Percentiles rank a stretch among this genome's conserved stretches.
Evolutionary conservation across 306 rosid genomes (phyloP).

Genomic region (Cucumis cinereus): DNA sequence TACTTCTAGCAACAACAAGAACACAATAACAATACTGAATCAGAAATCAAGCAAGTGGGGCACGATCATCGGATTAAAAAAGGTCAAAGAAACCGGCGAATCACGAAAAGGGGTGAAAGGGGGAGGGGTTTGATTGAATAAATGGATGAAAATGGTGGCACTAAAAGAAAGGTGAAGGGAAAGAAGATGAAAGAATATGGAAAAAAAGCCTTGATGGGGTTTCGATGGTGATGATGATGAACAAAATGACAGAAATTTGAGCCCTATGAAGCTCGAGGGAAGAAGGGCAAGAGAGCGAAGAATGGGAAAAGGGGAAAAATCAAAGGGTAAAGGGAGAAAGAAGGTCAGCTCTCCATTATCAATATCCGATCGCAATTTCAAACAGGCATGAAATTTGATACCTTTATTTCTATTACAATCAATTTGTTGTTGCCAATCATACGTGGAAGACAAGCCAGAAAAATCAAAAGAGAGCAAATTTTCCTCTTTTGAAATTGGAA

Average conservation of each 20-base stretch:
- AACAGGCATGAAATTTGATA: not conserved
- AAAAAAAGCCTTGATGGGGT: not conserved
- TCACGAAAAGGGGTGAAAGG: not conserved
- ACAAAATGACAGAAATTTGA: not conserved
- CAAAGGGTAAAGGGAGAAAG: not conserved
- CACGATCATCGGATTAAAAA: conserved; percentile 1
- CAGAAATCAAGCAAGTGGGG: not conserved
- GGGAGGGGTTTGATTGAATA: not conserved
- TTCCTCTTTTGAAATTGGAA: not conserved
- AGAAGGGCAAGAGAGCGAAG: not conserved
- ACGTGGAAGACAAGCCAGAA: not conserved
- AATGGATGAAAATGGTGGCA: conserved; percentile 15
- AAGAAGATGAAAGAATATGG: not conserved
- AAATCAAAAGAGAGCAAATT: not conserved
- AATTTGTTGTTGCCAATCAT: not conserved
- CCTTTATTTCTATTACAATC: not conserved
- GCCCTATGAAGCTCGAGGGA: not conserved
- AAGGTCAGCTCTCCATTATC: not conserved
- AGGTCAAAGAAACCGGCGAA: not conserved
- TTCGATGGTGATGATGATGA: not conserved
- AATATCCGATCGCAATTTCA: not conserved
- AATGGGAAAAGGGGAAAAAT: not conserved
- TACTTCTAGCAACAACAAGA: not conserved
- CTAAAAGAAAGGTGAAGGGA: conserved; percentile 32
- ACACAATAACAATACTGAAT: not conserved